phyloP scores from a whole-genome alignment of 2,329 filamentous ascomycete genomes.

The Zymoseptoria ardabiliae region DNA sequence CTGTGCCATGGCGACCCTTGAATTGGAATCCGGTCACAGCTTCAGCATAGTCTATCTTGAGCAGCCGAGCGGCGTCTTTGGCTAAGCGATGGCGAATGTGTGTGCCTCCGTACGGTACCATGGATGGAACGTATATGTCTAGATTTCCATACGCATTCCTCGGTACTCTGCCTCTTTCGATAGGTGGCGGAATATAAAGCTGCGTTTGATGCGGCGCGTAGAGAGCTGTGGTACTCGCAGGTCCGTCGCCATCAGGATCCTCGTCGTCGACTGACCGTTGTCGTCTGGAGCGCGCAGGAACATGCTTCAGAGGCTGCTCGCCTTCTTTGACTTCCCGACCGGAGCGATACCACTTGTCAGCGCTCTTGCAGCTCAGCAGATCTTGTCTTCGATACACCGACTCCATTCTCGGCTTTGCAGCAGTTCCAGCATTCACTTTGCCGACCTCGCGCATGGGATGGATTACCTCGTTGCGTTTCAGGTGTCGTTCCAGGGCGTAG shows the following conservation, averaged over 20 bases:
- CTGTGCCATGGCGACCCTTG: conserved; percentile 75
- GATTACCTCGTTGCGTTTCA: conserved; percentile 77
- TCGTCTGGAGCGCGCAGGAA: conserved; percentile 28
- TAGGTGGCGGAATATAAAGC: conserved; percentile 66
- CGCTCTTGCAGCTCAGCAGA: conserved; percentile 68
- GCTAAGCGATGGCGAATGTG: conserved; percentile 54
- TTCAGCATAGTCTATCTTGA: conserved; percentile 79
- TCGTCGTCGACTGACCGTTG: conserved; percentile 18
- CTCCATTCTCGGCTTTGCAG: conserved; percentile 54
- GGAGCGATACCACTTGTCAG: conserved; percentile 84
- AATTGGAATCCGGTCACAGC: conserved; percentile 89
- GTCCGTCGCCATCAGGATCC: conserved; percentile 33
- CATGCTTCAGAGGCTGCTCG: conserved; percentile 75
- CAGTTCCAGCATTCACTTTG: conserved; percentile 61
- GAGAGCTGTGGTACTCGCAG: conserved; percentile 48
- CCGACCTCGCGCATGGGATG: conserved; percentile 65
- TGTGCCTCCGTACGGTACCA: conserved; percentile 54
- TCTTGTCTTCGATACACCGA: conserved; percentile 75
- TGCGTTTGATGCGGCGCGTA: conserved; percentile 59
- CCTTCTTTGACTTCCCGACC: conserved; percentile 71
- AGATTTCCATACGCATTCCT: conserved; percentile 57
- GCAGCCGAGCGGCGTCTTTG: conserved; percentile 61
- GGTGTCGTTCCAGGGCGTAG: conserved; percentile 71
- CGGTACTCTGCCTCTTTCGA: conserved; percentile 63
- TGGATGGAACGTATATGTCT: conserved; percentile 56